Evolutionary conservation across 805 yeast genomes (phyloP).

Genomic region (Wickerhamiella nectarea): DNA sequence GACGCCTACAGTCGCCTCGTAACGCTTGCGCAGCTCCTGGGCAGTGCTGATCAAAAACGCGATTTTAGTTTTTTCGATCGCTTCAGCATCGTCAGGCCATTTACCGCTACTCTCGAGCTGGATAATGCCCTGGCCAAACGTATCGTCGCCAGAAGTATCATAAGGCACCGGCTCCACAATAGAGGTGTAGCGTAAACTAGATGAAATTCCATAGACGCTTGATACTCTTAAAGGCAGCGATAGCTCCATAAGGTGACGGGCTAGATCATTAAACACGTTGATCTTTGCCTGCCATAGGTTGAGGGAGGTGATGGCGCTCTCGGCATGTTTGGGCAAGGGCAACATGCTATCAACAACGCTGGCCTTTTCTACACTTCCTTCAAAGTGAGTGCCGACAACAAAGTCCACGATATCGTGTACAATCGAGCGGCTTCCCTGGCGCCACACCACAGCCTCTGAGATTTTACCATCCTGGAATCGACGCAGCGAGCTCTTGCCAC

Average conservation of each 20-base stretch:
- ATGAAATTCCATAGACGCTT: constrained; percentile 57
- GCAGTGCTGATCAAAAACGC: constrained; percentile 72
- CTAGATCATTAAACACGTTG: constrained; percentile 37
- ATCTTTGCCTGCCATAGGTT: constrained; percentile 22
- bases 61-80: constrained; percentile 78
- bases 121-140: constrained; percentile 59
- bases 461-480: constrained; percentile 87
- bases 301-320: constrained; percentile 37
- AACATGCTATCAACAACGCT: constrained; percentile 20
- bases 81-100: constrained; percentile 89
- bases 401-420: constrained; percentile 51
- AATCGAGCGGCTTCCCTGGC: constrained; percentile 40
- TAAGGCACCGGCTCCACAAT: constrained; percentile 71
- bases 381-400: constrained; percentile 50
- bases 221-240: constrained; percentile 60
- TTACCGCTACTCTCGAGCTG: constrained; percentile 81
- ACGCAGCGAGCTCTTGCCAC: constrained; percentile 67
- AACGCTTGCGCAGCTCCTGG: constrained; percentile 32
- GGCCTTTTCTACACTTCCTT: constrained; percentile 12
- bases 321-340: constrained; percentile 38
- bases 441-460: constrained; percentile 85
- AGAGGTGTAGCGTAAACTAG: constrained; percentile 66
- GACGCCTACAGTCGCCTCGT: constrained; percentile 45
- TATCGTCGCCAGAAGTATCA: constrained; percentile 21
- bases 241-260: constrained; percentile 35